A percentile compares a stretch with the other conserved stretches of the same genome.
Evolutionary conservation across 352 stramenopile species (phyloP).

Genomic region (Globisporangium splendens): DNA sequence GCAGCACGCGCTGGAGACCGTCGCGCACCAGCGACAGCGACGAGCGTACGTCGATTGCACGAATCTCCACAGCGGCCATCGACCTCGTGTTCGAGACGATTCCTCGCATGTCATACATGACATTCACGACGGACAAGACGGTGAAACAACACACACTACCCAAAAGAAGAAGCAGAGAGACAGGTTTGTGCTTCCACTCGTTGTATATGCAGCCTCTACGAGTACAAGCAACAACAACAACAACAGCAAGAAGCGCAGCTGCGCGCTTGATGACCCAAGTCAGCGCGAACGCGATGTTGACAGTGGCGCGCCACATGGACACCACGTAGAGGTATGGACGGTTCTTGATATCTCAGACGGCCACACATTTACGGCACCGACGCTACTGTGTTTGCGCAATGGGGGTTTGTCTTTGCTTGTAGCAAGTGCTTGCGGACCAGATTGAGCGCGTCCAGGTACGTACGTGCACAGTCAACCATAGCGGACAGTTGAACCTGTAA

Average conservation of each 20-base stretch:
- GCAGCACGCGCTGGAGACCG: neutral
- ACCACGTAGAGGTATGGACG: conserved; percentile 4
- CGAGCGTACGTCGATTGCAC: conserved; percentile 27
- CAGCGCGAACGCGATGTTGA: neutral
- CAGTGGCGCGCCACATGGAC: neutral
- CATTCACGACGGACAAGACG: neutral
- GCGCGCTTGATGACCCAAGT: neutral
- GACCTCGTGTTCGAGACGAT: neutral
- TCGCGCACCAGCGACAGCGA: conserved; percentile 15
- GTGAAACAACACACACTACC: neutral
- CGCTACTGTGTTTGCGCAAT: no score
- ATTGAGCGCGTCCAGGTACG: conserved; percentile 15
- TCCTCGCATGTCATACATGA: no score
- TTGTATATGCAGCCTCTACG: neutral
- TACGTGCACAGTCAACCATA: neutral
- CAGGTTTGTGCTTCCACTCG: conserved; percentile 8
- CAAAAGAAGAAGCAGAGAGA: neutral
- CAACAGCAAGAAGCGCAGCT: neutral
- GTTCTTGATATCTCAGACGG: neutral
- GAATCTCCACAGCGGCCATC: conserved; percentile 16
- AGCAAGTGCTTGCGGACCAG: conserved; percentile 7
- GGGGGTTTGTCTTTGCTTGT: neutral
- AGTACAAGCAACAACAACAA: neutral
- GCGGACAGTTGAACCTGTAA: neutral
- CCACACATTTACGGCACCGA: no score